These are phyloP conservation scores for Linum trigynum DNA, from an alignment of 345 rosid genomes.

Conservation along the genomic window DNA sequence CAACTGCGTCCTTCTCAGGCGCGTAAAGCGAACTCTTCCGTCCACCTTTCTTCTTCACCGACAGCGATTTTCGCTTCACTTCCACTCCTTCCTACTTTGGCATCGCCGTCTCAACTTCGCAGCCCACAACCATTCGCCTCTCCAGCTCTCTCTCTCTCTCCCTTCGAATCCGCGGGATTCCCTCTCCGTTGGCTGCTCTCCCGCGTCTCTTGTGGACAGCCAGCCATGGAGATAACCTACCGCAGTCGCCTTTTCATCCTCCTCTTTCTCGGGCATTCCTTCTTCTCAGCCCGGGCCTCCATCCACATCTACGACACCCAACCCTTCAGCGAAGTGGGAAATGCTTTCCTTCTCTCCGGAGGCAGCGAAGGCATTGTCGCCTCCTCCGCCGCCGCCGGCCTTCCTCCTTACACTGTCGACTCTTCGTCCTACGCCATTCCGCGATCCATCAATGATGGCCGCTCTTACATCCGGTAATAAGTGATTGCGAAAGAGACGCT, in stretches of 20 bases:
- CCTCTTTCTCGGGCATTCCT: conserved; percentile 18
- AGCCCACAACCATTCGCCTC: neutral
- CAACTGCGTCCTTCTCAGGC: neutral
- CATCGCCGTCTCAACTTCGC: neutral
- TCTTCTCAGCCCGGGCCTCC: conserved; percentile 36
- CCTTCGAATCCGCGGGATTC: conserved; percentile 18
- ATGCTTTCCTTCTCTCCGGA: conserved; percentile 76
- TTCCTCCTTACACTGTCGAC: neutral
- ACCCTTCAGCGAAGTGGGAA: conserved; percentile 73
- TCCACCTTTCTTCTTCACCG: conserved; percentile 4
- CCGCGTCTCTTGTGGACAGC: conserved; percentile 33
- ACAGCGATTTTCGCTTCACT: conserved; percentile 11
- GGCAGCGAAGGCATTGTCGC: conserved; percentile 92
- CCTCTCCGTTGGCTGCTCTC: conserved; percentile 7
- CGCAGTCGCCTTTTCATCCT: conserved; percentile 6
- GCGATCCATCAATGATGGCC: conserved; percentile 8
- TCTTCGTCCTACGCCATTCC: neutral
- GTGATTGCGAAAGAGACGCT: too few relatives aligned
- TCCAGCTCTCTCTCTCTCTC: too few relatives aligned
- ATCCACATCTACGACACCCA: conserved; percentile 56
- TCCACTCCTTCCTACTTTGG: neutral
- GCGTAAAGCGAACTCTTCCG: neutral
- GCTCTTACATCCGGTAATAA: conserved; percentile 53
- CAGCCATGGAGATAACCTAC: conserved; percentile 1
- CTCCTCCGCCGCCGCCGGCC: conserved; percentile 12